phyloP scores from a whole-genome alignment of 495 filamentous ascomycete species.

The Penicillium bovifimosum region DNA sequence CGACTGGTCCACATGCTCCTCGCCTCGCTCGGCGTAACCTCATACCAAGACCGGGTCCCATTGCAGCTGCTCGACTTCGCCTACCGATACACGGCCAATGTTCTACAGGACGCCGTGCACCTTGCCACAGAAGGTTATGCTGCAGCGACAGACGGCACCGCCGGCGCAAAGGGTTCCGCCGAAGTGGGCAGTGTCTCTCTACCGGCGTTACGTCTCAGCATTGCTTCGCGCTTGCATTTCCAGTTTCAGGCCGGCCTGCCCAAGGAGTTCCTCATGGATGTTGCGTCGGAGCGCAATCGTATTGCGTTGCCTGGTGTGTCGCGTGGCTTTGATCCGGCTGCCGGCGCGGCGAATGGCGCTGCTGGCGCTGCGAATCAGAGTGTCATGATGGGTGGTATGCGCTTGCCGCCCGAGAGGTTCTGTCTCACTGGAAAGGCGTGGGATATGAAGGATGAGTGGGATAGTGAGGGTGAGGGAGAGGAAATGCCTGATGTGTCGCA shows the following conservation, averaged over 20 bases:
- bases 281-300: conserved; percentile 76
- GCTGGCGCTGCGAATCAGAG: conserved; percentile 25
- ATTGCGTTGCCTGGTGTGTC: conserved; percentile 71
- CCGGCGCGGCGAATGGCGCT: conserved; percentile 12
- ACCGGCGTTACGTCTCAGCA: conserved; percentile 56
- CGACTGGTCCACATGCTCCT: conserved; percentile 89
- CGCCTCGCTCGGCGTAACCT: conserved; percentile 74
- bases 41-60: conserved; percentile 91
- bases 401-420: conserved; percentile 86
- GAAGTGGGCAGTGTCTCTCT: conserved; percentile 48
- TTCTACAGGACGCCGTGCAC: conserved; percentile 47
- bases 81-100: conserved; percentile 67
- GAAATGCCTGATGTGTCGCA: conserved; percentile 36
- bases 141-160: conserved; percentile 25
- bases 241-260: conserved; percentile 62
- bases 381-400: conserved; percentile 57
- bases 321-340: conserved; percentile 53
- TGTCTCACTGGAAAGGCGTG: conserved; percentile 81
- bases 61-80: conserved; percentile 95
- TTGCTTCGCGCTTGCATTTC: conserved; percentile 57
- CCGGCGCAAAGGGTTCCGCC: conserved; percentile 18
- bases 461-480: conserved; percentile 54
- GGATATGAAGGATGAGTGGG: conserved; percentile 77
- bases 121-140: conserved; percentile 51
- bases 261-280: conserved; percentile 82